Percentiles rank a stretch among this genome's conserved stretches.
Evolutionary conservation across 345 rosid species (phyloP).

Genomic region (Eucalyptus regnans): DNA sequence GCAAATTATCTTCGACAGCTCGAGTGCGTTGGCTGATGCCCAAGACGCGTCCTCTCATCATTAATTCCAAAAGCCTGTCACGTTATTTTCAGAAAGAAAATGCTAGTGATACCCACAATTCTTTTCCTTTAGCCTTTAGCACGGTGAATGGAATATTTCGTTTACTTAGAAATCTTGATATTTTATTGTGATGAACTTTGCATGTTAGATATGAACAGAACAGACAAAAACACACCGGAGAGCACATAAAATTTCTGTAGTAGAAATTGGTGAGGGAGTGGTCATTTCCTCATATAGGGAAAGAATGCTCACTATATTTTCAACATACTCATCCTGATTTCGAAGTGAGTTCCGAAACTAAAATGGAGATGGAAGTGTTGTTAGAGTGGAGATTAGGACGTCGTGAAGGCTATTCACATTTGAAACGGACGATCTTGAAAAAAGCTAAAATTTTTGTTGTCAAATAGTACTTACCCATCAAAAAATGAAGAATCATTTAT

Average conservation of each 20-base stretch:
- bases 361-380: not conserved
- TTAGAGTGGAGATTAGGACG: not conserved
- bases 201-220: not conserved
- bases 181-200: not conserved
- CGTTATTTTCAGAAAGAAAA: not conserved
- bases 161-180: not conserved
- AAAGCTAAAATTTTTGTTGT: not conserved
- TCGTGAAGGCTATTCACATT: not conserved
- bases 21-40: not conserved
- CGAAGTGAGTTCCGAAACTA: not conserved
- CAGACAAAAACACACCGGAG: not conserved
- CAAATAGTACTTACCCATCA: not conserved
- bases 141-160: not conserved
- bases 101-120: not conserved
- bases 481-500: not conserved
- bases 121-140: not conserved
- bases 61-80: not conserved
- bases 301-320: not conserved
- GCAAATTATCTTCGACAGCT: not conserved
- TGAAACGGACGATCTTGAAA: not conserved
- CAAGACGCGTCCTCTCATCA: not conserved
- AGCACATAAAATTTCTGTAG: not conserved
- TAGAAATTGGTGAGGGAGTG: not conserved
- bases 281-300: not conserved
- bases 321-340: fast-evolving